Base-by-base conservation (phyloP, 148 eudicot species). In the Nyssa sinensis region DNA sequence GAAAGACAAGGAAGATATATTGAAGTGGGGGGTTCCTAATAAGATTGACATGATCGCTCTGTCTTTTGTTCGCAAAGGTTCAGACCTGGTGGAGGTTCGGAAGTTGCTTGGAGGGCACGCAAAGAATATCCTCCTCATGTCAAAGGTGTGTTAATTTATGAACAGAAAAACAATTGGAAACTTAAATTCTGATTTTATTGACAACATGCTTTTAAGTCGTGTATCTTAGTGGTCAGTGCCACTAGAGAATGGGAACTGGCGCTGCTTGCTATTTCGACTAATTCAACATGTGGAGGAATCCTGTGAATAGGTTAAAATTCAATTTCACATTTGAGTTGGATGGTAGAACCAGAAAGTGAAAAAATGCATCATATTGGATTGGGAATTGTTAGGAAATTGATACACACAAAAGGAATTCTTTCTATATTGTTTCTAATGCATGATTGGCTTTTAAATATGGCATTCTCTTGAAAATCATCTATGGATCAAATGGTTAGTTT, bases 41-140 rank as follows among this genome's bases (percentile, higher is more conserved):
- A 72, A 82, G 41, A 85, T 85, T 33, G 88, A 85, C 79, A 85
- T 85, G 85, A 85, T 85, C 41, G 88, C 88, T 30, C 77, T 85
- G 33, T 85, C 88, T 59, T 85, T 85, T 82, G 88, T 85, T n/a
- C 85, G 88, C 71, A 85, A 82, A 74, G 85, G 88, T 68, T 85
- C 88, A 28, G 88, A 85, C 68, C 65, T 85, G 77, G 75, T 85
- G 60, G 88, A 85, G 67, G 88, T 85, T 75, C 76, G 88, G 28
- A 85, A 82, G 71, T 63, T 82, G 85, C 80, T 85, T 23, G 83
- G 85, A 23, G 62, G 74, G 37, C 88, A 82, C 77, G 75, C 85
- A 8, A 85, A 82, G 73, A 74, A 58, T 67, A 85, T 85, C 69
- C 85, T 85, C 55, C 88, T 85, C 44, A 85, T 85, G 88, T 85